Evolutionary conservation across 176 grass and related monocot genomes (phyloP).

Genomic region (Zea mays): DNA sequence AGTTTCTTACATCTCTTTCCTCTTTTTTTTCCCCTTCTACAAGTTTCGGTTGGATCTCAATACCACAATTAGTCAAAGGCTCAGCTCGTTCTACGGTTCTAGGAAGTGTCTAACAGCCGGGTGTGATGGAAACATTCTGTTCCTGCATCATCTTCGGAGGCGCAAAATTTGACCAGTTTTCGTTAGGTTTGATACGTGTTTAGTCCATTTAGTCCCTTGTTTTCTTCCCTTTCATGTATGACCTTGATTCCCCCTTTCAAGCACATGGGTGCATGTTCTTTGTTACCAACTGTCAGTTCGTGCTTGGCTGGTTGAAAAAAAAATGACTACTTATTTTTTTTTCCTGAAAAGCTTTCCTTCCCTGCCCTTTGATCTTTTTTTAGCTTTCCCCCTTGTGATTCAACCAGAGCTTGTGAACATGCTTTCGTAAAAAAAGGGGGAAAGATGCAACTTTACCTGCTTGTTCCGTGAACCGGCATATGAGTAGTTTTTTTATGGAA

Average conservation of each 20-base stretch:
- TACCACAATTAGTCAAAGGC: background rate
- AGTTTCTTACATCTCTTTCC: background rate
- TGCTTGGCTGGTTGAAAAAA: constrained; percentile 19
- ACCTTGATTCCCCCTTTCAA: constrained; percentile 33
- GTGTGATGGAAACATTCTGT: constrained; percentile 9
- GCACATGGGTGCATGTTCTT: constrained; percentile 47
- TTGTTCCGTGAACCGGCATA: background rate
- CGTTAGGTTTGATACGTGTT: constrained; percentile 19
- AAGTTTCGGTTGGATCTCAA: constrained; percentile 27
- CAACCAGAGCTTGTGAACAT: constrained; percentile 1
- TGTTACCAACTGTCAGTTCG: constrained; percentile 47
- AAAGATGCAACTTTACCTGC: constrained; percentile 14
- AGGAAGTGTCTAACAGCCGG: background rate
- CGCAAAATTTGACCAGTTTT: background rate
- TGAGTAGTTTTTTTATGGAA: background rate
- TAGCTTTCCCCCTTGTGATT: constrained; percentile 16
- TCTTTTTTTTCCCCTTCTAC: background rate
- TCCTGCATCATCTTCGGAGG: background rate
- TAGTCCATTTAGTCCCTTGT: constrained; percentile 10
- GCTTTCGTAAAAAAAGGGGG: background rate
- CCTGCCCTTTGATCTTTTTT: constrained; percentile 12
- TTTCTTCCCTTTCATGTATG: background rate
- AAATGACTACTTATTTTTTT: constrained; percentile 1
- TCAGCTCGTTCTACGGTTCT: constrained; percentile 15
- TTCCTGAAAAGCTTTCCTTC: background rate